Conservation (phyloP, 768 basidiomycete species). For the Trametes meyenii region DNA sequence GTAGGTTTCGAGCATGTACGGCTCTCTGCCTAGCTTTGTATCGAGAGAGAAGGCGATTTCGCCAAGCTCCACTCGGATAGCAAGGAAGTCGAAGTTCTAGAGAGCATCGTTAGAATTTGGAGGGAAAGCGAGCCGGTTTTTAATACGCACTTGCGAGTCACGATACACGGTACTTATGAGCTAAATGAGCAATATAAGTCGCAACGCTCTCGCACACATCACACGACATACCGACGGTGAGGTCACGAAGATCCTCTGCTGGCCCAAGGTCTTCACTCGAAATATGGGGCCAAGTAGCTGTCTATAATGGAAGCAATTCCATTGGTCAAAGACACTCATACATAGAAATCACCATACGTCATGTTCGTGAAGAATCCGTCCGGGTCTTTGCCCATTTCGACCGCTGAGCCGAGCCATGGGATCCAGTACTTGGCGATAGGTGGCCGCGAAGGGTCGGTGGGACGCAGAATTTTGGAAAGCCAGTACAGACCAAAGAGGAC, state of each 20-base stretch:
- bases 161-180: conserved; percentile 26
- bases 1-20: conserved; percentile 17
- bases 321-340: neutral
- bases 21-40: neutral
- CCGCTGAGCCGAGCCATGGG: conserved; percentile 28
- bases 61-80: conserved; percentile 21
- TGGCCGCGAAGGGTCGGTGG: conserved; percentile 9
- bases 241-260: conserved; percentile 28
- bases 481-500: conserved; percentile 11
- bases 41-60: conserved; percentile 22
- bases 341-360: conserved; percentile 12
- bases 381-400: conserved; percentile 26
- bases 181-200: neutral
- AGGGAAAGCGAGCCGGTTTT: neutral
- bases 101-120: neutral
- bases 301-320: conserved; percentile 9
- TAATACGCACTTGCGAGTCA: conserved; percentile 20
- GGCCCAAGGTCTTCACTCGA: conserved; percentile 23
- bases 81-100: conserved; percentile 23
- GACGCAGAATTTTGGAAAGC: conserved; percentile 6
- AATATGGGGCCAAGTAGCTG: conserved; percentile 26
- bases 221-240: conserved; percentile 20
- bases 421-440: conserved; percentile 25
- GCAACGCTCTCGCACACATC: neutral
- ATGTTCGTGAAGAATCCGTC: conserved; percentile 27